These are phyloP conservation scores for Phytopythium delawarense DNA, from an alignment of 352 stramenopile genomes.

Conservation along the genomic window DNA sequence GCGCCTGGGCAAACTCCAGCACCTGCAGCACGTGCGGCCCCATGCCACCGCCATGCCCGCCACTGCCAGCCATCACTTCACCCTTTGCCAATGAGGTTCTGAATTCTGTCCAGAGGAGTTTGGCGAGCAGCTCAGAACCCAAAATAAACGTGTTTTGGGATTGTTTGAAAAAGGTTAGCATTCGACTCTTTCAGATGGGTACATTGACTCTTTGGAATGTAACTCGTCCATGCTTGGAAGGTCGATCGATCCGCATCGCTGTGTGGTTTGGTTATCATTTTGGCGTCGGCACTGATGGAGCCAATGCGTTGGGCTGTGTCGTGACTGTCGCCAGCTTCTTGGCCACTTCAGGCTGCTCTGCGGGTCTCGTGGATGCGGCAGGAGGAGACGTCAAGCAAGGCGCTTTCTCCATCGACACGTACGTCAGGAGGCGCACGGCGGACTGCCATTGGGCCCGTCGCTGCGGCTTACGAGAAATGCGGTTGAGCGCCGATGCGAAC, in stretches of 20 bases:
- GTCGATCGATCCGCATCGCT: too few relatives aligned
- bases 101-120: not conserved
- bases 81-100: not conserved
- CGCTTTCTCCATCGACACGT: not conserved
- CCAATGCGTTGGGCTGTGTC: not conserved
- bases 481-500: slow-evolving; percentile 30
- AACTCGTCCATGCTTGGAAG: too few relatives aligned
- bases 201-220: too few relatives aligned
- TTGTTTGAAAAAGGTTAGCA: too few relatives aligned
- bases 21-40: slow-evolving; percentile 69
- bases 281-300: not conserved
- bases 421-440: slow-evolving; percentile 30
- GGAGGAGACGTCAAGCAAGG: not conserved
- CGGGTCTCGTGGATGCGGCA: not conserved
- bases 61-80: slow-evolving; percentile 1
- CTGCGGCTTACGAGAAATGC: slow-evolving; percentile 28
- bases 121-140: not conserved
- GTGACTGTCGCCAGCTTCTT: not conserved
- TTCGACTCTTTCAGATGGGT: too few relatives aligned
- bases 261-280: not conserved
- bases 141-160: not conserved
- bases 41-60: slow-evolving; percentile 14
- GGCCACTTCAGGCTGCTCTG: not conserved
- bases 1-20: slow-evolving; percentile 70
- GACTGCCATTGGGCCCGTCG: slow-evolving; percentile 37